Evolutionary conservation across 805 yeast genomes (phyloP).

Genomic region (Zygoascus biomembranicola): DNA sequence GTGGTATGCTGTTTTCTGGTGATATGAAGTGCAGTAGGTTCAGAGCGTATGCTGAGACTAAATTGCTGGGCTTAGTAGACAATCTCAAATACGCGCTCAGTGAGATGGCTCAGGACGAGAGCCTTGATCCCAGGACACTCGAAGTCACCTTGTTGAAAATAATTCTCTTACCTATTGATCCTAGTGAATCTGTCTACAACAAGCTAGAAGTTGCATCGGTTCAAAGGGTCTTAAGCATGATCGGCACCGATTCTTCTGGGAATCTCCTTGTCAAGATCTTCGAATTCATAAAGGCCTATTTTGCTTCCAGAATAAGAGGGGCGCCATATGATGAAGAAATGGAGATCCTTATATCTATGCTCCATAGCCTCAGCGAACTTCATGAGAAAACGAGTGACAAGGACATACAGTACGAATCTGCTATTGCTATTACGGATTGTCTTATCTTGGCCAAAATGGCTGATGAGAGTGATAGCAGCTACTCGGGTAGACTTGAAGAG

Average conservation of each 20-base stretch:
- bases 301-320: background rate
- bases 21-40: background rate
- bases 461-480: background rate
- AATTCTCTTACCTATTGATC: background rate
- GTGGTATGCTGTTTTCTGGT: slow-evolving; percentile 6
- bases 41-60: background rate
- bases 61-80: slow-evolving; percentile 1
- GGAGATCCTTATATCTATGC: background rate
- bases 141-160: background rate
- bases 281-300: background rate
- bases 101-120: background rate
- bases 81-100: slow-evolving; percentile 1
- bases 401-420: background rate
- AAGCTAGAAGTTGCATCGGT: background rate
- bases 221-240: background rate
- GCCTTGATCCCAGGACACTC: background rate
- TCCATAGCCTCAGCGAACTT: background rate
- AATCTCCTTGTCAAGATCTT: background rate
- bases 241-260: background rate
- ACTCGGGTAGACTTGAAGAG: background rate
- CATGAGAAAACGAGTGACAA: background rate
- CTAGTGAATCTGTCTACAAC: background rate
- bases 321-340: background rate
- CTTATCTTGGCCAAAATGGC: background rate
- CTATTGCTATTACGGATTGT: background rate